These are phyloP conservation scores for Eucalyptus sp. DNA, from an alignment of 345 rosid genomes.

Conservation along the genomic window DNA sequence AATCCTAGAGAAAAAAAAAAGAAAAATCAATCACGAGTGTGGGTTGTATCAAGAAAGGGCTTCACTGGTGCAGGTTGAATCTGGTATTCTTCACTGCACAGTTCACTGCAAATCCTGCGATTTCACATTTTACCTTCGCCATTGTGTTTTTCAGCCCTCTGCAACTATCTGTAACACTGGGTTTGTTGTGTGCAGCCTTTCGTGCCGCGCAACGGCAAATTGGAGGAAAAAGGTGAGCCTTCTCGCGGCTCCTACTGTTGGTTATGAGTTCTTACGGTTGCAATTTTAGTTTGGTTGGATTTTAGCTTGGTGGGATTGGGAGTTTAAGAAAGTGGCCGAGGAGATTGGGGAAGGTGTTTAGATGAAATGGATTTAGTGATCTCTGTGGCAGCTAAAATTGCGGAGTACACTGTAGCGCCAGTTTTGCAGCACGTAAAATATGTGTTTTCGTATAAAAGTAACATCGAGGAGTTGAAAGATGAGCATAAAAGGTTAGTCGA, in stretches of 20 bases:
- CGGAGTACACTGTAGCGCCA: background rate
- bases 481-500: background rate
- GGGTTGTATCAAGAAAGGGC: too few species aligned
- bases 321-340: background rate
- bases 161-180: background rate
- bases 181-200: background rate
- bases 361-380: background rate
- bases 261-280: background rate
- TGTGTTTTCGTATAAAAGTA: rapidly evolving
- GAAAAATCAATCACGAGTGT: rapidly evolving
- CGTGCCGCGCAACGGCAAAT: background rate
- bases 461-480: rapidly evolving
- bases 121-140: background rate
- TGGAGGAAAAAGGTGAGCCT: background rate
- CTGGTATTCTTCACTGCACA: background rate
- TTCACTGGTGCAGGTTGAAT: background rate
- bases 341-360: background rate
- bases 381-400: background rate
- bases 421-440: background rate
- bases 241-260: background rate
- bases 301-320: background rate
- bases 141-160: background rate
- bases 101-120: background rate
- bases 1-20: background rate
- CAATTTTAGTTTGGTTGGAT: background rate